Base-by-base conservation (phyloP, 257 asterid species). In the Cinchona pubescens region DNA sequence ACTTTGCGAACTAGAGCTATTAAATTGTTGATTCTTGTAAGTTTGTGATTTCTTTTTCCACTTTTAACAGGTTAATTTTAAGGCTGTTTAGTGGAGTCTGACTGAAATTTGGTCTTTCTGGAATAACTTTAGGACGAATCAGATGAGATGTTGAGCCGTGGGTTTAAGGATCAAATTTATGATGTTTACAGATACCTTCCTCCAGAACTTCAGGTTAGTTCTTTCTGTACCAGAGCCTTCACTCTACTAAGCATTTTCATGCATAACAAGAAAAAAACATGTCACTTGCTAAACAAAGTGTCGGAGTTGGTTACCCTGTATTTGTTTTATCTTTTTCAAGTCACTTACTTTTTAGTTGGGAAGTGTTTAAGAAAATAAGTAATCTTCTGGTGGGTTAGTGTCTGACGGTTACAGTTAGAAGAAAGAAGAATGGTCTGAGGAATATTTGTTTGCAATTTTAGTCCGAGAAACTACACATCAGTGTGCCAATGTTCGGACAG, bases 121-220 rank as follows among this genome's bases (percentile, higher is more conserved):
- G 38, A 64, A 61, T 59, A 46, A 82, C 71, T 25, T 34, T 34
- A 94, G 99, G 99, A 94, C 77, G 99, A 94, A 81, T 94, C 99
- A 64, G 99, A 94, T 83, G 99, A 94, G 88, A 94, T 94, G 99
- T 74, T 94, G 91, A 92, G 97, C 86, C 90, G 97, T 69, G 99
- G 99, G 67, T 94, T 94, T 76, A 94, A 94, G 90, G 99, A 94
- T 84, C 98, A 94, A 83, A 94, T 94, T 75, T 92, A 94, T 82
- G 97, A 94, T 85, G 99, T 94, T 65, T 94, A 94, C 82, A 84
- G 99, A 87, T 92, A 94, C 83, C 99, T 94, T 83, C 99, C 99
- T n/a, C 97, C 97, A 38, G 97, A 91, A 72, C 98, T 94, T 78
- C 97, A 94, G 97, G 97, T 88, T 67, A 69, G 30, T 35, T 27